Base-by-base conservation (phyloP, 2,329 filamentous ascomycete genomes). In the Talaromyces amestolkiae region DNA sequence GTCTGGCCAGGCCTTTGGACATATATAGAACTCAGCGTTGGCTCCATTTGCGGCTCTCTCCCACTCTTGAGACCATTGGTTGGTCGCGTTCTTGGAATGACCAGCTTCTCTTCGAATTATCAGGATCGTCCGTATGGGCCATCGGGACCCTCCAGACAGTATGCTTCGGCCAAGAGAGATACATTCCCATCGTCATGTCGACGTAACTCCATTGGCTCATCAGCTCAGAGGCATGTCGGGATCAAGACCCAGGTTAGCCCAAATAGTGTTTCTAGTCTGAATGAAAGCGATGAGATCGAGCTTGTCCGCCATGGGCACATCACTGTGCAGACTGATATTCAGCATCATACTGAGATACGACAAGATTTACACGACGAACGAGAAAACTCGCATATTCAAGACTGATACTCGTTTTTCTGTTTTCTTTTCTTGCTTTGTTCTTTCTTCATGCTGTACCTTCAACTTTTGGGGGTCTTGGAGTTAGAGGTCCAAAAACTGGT, bases 11-110 rank as follows among this genome's bases (percentile, higher is more conserved):
- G 43, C 19, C 43, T 47, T 47, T 47, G 43, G 43, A 47, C 43
- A 22, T 47, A 47, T 47, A 47, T 47, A 47, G 43, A 47, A 47
- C 43, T 47, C 19, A 47, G 43, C 7, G 43, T 47, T 13, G 43
- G 43, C 22, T 47, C 43, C 10, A 47, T 47, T 11, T 47, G 43
- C 43, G 43, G 43, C 22, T 47, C 43, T 47, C 43, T 47, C 43
- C 43, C 43, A 11, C 43, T 47, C 19, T 47, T 47, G 43, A n/a
- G 43, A 8, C 43, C 43, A 22, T 10, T 47, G 19, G 19, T 47
- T 11, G 43, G 43, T 47, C 43, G 10, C 10, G 43, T 47, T 24
- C 19, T 47, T 6, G 97, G 43, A 22, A 22, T 47, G 43, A 22
- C 43, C 10, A n/a, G 43, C 43, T 47, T 47, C 43, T 47, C 43